Evolutionary conservation across 495 filamentous ascomycete species (phyloP), one percentile per base, ranked within the genome.

Genomic region (Xylaria grammica): DNA sequence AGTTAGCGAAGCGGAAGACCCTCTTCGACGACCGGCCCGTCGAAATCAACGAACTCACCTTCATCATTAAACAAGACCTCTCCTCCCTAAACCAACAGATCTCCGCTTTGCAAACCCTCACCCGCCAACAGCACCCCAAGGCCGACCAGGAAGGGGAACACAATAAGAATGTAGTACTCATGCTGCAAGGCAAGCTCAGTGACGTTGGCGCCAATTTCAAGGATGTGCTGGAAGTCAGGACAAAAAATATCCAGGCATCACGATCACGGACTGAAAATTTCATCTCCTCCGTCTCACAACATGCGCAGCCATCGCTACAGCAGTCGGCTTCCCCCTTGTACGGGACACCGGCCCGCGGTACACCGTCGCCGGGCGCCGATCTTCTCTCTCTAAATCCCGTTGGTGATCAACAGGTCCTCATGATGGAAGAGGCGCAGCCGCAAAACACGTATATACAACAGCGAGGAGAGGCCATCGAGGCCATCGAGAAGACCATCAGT

Each of bases 191-290:
- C 40, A 98, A 97, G 74, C 84, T 99, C 22, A 91, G 92, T n/a
- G 92, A 96, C 68, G 96, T 99, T 8, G 87, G 89, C 27, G 91
- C 89, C 49, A 97, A 92, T 74, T 98, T 99, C 85, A 97, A 98
- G 76, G 94, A 97, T 67, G 94, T 98, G 0, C 84, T 98, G 13
- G 95, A 99, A 73, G 92, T 97, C 24, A 89, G 95, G 32, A 99
- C 95, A 49, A 97, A 97, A 81, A 99, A 99, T 76, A 97, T 98
- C 54, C 96, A 97, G 76, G 96, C 96, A 13, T 94, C 92, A 48
- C 85, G 92, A 38, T 89, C 91, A 45, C 81, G 95, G 61, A 97
- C 95, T 53, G 96, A 99, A 75, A 95, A 97, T 71, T 99, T 99
- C 66, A 91, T 98, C 24, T 94, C 91, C 2, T 92, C 91, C 13